A percentile compares a stretch with the other conserved stretches of the same genome.
Conservation (phyloP, 2,329 filamentous ascomycete genomes). For the Fusarium armeniacum region DNA sequence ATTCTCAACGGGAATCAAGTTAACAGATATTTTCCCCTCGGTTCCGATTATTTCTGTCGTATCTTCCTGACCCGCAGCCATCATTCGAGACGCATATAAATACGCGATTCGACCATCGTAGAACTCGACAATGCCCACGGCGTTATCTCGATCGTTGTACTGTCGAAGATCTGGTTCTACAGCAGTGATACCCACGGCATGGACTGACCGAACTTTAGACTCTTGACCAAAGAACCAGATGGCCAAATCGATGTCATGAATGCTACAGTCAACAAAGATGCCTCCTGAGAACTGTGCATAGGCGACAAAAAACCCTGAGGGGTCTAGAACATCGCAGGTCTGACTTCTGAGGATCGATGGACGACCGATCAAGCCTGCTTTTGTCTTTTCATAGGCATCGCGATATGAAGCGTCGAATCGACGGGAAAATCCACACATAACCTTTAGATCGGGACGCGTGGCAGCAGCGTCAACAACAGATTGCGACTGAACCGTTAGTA, state of each 20-base stretch:
- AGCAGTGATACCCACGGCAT: conserved; percentile 50
- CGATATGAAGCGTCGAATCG: conserved; percentile 75
- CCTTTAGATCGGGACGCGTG: conserved; percentile 69
- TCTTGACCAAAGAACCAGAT: conserved; percentile 53
- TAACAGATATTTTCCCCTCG: conserved; percentile 72
- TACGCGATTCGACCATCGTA: conserved; percentile 73
- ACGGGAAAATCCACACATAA: conserved; percentile 61
- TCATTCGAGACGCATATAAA: conserved; percentile 75
- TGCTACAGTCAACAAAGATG: conserved; percentile 79
- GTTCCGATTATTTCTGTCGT: conserved; percentile 77
- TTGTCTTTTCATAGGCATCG: conserved; percentile 67
- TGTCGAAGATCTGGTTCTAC: conserved; percentile 49
- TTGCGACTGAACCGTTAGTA: conserved; percentile 13
- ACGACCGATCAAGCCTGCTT: conserved; percentile 69
- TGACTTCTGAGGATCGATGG: conserved; percentile 73
- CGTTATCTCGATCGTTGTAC: conserved; percentile 52
- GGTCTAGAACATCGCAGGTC: conserved; percentile 76
- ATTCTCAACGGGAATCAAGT: conserved; percentile 65
- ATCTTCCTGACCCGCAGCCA: conserved; percentile 77
- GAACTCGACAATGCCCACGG: conserved; percentile 73
- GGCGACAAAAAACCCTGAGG: conserved; percentile 75
- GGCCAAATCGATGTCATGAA: conserved; percentile 71
- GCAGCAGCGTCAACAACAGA: conserved; percentile 33
- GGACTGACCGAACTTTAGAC: conserved; percentile 47
- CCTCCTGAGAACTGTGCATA: conserved; percentile 75